Percentiles rank a stretch among this genome's conserved stretches.
Evolutionary conservation across 2,329 filamentous ascomycete genomes (phyloP).

Genomic region (Clarireedia sp.): DNA sequence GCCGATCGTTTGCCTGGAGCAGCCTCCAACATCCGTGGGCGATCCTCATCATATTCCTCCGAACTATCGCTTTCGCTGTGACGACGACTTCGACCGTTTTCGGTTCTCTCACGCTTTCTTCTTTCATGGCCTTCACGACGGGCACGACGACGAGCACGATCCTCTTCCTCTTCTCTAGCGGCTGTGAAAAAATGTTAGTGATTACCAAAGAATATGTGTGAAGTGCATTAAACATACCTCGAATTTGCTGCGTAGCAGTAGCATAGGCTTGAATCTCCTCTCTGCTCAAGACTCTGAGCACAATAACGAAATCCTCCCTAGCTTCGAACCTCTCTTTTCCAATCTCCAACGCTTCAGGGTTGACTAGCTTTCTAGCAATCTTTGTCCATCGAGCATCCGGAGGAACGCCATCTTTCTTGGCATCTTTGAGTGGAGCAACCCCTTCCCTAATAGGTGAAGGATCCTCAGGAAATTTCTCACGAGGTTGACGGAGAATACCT

Average conservation of each 20-base stretch:
- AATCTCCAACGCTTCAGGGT: constrained; percentile 75
- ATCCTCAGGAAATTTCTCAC: constrained; percentile 78
- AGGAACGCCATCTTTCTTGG: constrained; percentile 67
- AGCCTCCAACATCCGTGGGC: constrained; percentile 23
- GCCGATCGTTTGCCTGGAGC: constrained; percentile 18
- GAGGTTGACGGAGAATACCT: constrained; percentile 80
- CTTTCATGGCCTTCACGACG: constrained; percentile 28
- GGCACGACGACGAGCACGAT: constrained; percentile 23
- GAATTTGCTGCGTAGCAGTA: constrained; percentile 68
- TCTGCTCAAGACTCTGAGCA: constrained; percentile 75
- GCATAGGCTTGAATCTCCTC: constrained; percentile 88
- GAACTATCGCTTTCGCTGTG: constrained; percentile 19
- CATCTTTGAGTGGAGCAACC: constrained; percentile 87
- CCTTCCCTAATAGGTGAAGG: constrained; percentile 77
- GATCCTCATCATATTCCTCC: constrained; percentile 14
- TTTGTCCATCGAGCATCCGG: constrained; percentile 85
- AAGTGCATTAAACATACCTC: constrained; percentile 50
- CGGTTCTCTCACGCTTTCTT: constrained; percentile 23
- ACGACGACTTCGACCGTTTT: constrained; percentile 11
- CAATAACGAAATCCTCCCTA: constrained; percentile 88
- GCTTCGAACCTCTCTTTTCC: constrained; percentile 91
- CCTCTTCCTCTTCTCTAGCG: constrained; percentile 27
- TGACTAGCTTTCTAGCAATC: constrained; percentile 81
- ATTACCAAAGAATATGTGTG: neutral
- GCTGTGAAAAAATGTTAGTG: constrained; percentile 11